Evolutionary conservation across 2,329 filamentous ascomycete genomes (phyloP), one percentile per base, ranked within the genome.

Genomic region (Teratosphaeria destructans): DNA sequence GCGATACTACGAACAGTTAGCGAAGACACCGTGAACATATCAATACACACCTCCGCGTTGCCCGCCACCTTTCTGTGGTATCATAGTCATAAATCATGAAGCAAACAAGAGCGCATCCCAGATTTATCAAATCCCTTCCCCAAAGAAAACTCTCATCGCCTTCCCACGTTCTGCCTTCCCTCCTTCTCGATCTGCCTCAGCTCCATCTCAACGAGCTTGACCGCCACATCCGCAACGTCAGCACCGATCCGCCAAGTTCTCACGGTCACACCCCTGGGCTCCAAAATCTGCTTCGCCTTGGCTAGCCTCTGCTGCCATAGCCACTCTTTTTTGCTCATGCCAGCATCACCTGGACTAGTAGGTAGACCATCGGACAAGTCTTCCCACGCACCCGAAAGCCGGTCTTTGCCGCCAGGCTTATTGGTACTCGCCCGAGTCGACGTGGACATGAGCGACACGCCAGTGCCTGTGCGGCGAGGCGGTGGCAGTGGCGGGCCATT

Each of bases 241-340:
- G 79, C 77, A 0, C 89, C 89, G 11, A 81, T 81, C 52, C 87
- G 79, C 89, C 89, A 94, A 23, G 82, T 89, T 63, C 88, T 83
- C 39, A 94, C 70, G 64, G 81, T 76, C 0, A 94, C 86, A 3
- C 86, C 86, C 47, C 85, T 77, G 5, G 78, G 75, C n/a, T 83
- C 82, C 10, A 93, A 77, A 34, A 84, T 76, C 52, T 78, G 76
- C 63, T 87, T 84, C 3, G 89, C 88, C 53, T 82, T 77, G 52
- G 80, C 81, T 75, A 89, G 82, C 49, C 89, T 77, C 59, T 85
- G 81, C 62, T 80, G 78, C 89, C 89, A 94, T 55, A 90, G 69
- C 61, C 87, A 85, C 59, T 90, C 77, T 64, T 89, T 87, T 75
- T 87, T 90, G 71, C 84, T 89, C 56, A 76, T 67, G 4, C 67